Percentiles rank a stretch among this genome's conserved stretches.
These are phyloP conservation scores for Vitis labrusca DNA, from an alignment of 164 flowering plant species.

Conservation along the genomic window DNA sequence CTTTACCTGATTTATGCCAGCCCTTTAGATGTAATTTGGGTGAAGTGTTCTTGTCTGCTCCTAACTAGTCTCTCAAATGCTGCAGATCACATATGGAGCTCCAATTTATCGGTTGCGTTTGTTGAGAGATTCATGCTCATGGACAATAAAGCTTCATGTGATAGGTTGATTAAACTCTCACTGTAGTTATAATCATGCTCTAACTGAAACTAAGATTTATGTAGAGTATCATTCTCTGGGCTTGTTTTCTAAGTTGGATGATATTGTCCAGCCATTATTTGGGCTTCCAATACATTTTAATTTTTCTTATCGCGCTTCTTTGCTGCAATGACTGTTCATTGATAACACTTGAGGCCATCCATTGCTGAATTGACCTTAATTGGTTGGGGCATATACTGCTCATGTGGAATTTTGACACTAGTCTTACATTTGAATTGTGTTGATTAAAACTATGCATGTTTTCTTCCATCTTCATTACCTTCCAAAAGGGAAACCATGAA, in stretches of 20 bases:
- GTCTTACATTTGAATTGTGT: too few species aligned
- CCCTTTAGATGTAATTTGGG: neutral
- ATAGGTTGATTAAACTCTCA: slow-evolving; percentile 47
- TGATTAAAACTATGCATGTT: too few species aligned
- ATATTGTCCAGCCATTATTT: neutral
- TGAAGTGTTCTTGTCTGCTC: neutral
- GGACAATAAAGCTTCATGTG: slow-evolving; percentile 80
- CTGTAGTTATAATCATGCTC: neutral
- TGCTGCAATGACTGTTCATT: too few species aligned
- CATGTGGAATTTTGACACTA: neutral
- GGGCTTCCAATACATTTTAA: neutral
- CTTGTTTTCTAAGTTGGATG: neutral
- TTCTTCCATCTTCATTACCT: too few species aligned
- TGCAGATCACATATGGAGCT: slow-evolving; percentile 87
- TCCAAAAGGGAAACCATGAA: too few species aligned
- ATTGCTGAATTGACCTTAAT: neutral
- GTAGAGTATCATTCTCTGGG: neutral
- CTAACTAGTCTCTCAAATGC: neutral
- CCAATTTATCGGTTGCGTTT: slow-evolving; percentile 60
- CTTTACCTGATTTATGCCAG: neutral
- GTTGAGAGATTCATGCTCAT: slow-evolving; percentile 49
- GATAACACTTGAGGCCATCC: neutral
- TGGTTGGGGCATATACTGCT: neutral
- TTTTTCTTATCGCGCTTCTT: neutral
- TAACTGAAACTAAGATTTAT: neutral